Evolutionary conservation across 2,329 filamentous ascomycete species (phyloP), one percentile per base, ranked within the genome.

Genomic region (Apiospora saccharicola): DNA sequence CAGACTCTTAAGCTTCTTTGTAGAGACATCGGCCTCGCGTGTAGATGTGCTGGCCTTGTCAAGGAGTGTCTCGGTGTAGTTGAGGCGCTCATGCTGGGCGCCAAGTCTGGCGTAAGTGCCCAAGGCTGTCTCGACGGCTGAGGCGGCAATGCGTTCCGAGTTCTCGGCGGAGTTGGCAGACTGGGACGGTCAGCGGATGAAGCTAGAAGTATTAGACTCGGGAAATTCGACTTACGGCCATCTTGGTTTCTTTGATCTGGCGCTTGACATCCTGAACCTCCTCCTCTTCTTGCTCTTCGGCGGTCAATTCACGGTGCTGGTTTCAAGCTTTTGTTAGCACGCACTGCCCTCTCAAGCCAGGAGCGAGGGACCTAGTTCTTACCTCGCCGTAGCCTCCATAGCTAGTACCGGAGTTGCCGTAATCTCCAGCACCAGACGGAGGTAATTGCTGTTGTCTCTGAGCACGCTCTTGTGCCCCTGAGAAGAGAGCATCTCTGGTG

Each of bases 11-110:
- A 98, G 85, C 79, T 98, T 94, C 68, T 91, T 90, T 0, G 94
- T 92, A 77, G 94, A 93, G 76, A 95, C 94, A 76, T 95, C 91
- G 0, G 94, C 93, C 73, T 93, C 85, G 72, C 90, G 90, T 77
- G 93, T 94, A 80, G 95, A 91, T 75, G 92, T 92, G n/a, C 89
- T 84, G 4, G 94, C 93, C 75, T 94, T 86, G 77, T 98, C 94
- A 72, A 98, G 87, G 78, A 96, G 94, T 82, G 90, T 90, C 81
- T 97, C 94, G 0, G 93, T 94, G 79, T 95, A 94, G 80, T 95
- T 90, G 71, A 97, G 88, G 22, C 92, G 89, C 80, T 97, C 94
- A 73, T 92, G 93, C 81, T 98, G 95, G 19, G 88, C 90, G 70
- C 92, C 93, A 16, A 97, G 89, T 72, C 92, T 88, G 51, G 90